These are phyloP conservation scores for Trichosanthes cucumerina DNA, from an alignment of 306 rosid genomes.

Conservation along the genomic window DNA sequence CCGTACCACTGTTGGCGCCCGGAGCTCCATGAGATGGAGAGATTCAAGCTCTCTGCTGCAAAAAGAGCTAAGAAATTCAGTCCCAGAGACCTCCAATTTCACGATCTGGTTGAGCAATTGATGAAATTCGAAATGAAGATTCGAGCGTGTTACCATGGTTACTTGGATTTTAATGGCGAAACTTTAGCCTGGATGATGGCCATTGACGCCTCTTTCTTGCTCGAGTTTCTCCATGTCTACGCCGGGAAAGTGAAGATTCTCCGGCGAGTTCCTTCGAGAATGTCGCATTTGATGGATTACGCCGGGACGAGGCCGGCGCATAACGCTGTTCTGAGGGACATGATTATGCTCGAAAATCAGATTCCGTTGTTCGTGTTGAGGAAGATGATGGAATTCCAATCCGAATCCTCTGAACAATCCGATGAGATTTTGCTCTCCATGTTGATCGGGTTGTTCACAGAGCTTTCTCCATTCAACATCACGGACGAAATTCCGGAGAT, in stretches of 20 bases:
- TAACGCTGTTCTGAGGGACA: slow-evolving; percentile 57
- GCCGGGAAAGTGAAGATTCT: slow-evolving; percentile 22
- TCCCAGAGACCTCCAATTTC: slow-evolving; percentile 25
- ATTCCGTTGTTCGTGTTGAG: slow-evolving; percentile 56
- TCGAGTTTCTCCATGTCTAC: slow-evolving; percentile 52
- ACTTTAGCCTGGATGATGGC: slow-evolving; percentile 78
- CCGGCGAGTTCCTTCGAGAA: slow-evolving; percentile 28
- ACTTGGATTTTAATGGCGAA: slow-evolving; percentile 55
- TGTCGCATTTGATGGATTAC: slow-evolving; percentile 61
- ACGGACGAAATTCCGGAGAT: slow-evolving; percentile 26
- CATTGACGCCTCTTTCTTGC: slow-evolving; percentile 63
- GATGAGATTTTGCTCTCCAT: slow-evolving; percentile 41
- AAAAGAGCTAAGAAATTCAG: slow-evolving; percentile 37
- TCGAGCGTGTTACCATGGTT: slow-evolving; percentile 62
- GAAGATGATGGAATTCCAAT: slow-evolving; percentile 38
- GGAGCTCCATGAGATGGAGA: slow-evolving; percentile 73
- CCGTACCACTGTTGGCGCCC: slow-evolving; percentile 71
- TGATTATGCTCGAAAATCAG: slow-evolving; percentile 75
- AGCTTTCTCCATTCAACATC: slow-evolving; percentile 54
- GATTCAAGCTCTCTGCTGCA: slow-evolving; percentile 58
- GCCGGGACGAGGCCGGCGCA: slow-evolving; percentile 53
- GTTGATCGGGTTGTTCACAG: slow-evolving; percentile 45
- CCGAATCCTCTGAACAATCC: slow-evolving; percentile 28
- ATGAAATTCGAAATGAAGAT: slow-evolving; percentile 32
- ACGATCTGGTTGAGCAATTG: slow-evolving; percentile 39